Evolutionary conservation across 257 asterid species (phyloP), one percentile per base, ranked within the genome.

Genomic region (Plantago elongata): DNA sequence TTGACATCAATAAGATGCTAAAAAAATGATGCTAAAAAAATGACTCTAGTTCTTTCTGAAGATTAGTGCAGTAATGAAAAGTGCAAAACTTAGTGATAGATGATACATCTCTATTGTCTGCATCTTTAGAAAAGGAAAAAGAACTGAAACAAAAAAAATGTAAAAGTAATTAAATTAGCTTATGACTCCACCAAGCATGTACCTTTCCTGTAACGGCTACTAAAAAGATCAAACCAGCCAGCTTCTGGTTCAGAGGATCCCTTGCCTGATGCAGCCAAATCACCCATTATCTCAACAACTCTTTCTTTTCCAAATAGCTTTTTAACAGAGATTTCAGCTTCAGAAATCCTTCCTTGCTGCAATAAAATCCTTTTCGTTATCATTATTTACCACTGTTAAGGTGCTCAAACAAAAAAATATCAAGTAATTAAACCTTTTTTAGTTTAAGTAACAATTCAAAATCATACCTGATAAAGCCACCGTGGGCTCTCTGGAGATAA

Each of bases 401-500:
- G 37, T 51, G 44, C 50, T 27, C 13, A 50, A 18, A 17, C 5
- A 13, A 7, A 13, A 27, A 10, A 22, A 13, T 12, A 18, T 18
- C 27, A 54, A 52, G 34, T 18, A 65, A 43, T 11, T 12, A 49
- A 34, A 29, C 30, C 12, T 8, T 10, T 22, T 7, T 4, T 17
- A 54, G 16, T 40, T 48, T n/a, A 13, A 62, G 7, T 13, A 16
- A 22, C 17, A 16, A n/a, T 22, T 42, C 16, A 43, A 37, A 54
- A 11, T 11, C 47, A 58, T 54, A 83, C 88, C 94, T 91, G 96
- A 74, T 79, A 91, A 74, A 91, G 94, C 98, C 98, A 91, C 51
- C 96, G 80, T 12, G 98, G 98, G 73, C 96, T 91, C 82, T 91
- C 98, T 14, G 98, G 98, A 75, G 92, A 88, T 78, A 91, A 80